Evolutionary conservation across 208 protist genomes (phyloP).

Genomic region (Acanthamoeba healyi): DNA sequence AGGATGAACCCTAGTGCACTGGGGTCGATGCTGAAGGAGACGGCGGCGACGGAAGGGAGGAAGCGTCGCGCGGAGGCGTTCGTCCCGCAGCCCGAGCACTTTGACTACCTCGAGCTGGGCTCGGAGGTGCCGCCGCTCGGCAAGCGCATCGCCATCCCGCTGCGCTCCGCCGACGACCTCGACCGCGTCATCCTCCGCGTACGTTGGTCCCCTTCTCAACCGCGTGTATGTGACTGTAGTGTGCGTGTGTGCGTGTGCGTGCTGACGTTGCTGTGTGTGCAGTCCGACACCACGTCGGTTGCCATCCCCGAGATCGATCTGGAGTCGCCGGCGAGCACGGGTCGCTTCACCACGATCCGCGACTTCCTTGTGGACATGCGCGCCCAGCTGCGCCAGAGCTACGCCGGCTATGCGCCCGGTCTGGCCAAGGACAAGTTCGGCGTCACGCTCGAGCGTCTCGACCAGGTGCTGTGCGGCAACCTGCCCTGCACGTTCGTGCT

Average conservation of each 20-base stretch:
- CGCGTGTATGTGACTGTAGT: too few relatives aligned
- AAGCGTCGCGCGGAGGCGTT: conserved; percentile 53
- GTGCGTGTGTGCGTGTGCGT: not conserved
- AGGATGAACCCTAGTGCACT: not conserved
- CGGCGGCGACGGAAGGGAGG: not conserved
- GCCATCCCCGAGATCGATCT: conserved; percentile 60
- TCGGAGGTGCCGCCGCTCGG: conserved; percentile 1
- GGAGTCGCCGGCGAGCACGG: conserved; percentile 63
- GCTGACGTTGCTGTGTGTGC: not conserved
- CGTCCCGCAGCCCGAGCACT: conserved; percentile 59
- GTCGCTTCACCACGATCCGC: conserved; percentile 68
- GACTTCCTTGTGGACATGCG: conserved; percentile 56
- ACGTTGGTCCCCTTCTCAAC: conserved; percentile 4
- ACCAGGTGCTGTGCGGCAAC: conserved; percentile 30
- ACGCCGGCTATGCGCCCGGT: conserved; percentile 64
- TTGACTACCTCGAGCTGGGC: conserved; percentile 69
- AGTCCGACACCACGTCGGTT: conserved; percentile 65
- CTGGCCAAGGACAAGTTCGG: conserved; percentile 26
- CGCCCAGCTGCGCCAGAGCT: conserved; percentile 52
- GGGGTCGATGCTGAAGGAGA: not conserved
- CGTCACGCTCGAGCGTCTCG: not conserved
- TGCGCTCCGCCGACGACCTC: conserved; percentile 13
- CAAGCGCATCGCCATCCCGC: conserved; percentile 36
- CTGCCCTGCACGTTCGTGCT: conserved; percentile 66
- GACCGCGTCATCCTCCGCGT: conserved; percentile 55